Conservation (phyloP, 352 stramenopile species). For the Pythium aquatile region DNA sequence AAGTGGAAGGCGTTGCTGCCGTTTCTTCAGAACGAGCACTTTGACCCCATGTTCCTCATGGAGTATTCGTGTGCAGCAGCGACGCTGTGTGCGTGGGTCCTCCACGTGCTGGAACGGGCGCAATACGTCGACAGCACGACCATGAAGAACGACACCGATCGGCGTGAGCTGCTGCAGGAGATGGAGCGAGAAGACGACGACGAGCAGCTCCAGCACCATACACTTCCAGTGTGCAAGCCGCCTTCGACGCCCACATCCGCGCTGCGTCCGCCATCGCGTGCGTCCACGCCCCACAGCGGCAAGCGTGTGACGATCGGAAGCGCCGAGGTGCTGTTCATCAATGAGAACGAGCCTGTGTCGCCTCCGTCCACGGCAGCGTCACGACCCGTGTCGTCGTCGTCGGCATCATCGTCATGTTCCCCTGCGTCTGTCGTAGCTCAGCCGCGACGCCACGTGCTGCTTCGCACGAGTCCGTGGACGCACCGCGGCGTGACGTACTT, state of each 20-base stretch:
- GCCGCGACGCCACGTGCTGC: constrained; percentile 27
- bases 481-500: constrained; percentile 70
- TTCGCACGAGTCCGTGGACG: constrained; percentile 68
- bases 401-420: neutral
- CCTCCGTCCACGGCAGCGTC: constrained; percentile 12
- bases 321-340: constrained; percentile 68
- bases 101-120: constrained; percentile 37
- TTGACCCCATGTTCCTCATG: constrained; percentile 59
- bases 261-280: constrained; percentile 8
- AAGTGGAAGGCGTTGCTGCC: constrained; percentile 74
- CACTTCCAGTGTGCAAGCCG: constrained; percentile 9
- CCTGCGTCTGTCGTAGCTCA: neutral
- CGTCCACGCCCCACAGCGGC: constrained; percentile 4
- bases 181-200: constrained; percentile 53
- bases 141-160: constrained; percentile 44
- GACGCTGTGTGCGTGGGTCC: constrained; percentile 66
- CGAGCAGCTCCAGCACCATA: constrained; percentile 7
- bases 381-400: neutral
- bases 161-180: constrained; percentile 48
- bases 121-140: constrained; percentile 38
- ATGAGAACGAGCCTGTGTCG: constrained; percentile 60
- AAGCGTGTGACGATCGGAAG: constrained; percentile 69
- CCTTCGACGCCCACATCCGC: neutral
- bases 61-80: constrained; percentile 49
- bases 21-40: constrained; percentile 73